Conservation (phyloP, 805 yeast species). For the Cyberlindnera sargentensis region DNA sequence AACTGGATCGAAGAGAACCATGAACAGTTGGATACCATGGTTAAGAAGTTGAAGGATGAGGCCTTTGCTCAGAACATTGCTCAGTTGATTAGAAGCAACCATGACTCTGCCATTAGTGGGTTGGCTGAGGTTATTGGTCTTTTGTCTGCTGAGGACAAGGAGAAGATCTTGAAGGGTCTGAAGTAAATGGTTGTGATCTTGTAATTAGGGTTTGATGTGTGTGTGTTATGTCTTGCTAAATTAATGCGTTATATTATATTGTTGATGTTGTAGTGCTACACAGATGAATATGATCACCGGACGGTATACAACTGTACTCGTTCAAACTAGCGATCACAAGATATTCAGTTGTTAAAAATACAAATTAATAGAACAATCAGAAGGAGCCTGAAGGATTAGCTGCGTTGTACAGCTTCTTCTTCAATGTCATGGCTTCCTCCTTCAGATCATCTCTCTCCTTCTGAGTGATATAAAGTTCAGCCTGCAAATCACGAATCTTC, state of each 20-base stretch:
- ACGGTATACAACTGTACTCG: too few species aligned
- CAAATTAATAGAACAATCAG: background rate
- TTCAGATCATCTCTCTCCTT: slow-evolving; percentile 80
- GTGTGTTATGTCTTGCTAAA: slow-evolving; percentile 1
- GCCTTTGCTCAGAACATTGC: slow-evolving; percentile 59
- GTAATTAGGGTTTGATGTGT: slow-evolving; percentile 5
- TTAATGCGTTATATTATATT: slow-evolving; percentile 2
- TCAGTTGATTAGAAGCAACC: slow-evolving; percentile 48
- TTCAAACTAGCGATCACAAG: background rate
- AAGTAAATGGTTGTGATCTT: slow-evolving; percentile 12
- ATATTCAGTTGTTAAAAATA: background rate
- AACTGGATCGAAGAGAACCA: slow-evolving; percentile 81
- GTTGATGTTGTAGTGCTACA: background rate
- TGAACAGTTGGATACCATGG: slow-evolving; percentile 47
- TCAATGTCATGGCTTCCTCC: slow-evolving; percentile 49
- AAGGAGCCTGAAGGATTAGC: slow-evolving; percentile 8
- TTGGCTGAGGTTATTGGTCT: slow-evolving; percentile 46
- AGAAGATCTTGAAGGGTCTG: slow-evolving; percentile 31
- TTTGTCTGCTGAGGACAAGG: slow-evolving; percentile 48
- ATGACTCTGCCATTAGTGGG: slow-evolving; percentile 47
- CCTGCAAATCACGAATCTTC: slow-evolving; percentile 75
- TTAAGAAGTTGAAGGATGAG: slow-evolving; percentile 61
- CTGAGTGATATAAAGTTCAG: slow-evolving; percentile 70
- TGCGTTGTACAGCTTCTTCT: slow-evolving; percentile 42
- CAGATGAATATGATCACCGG: background rate